These are phyloP conservation scores for Volvox africanus DNA, from an alignment of 139 green algal genomes.

Conservation along the genomic window DNA sequence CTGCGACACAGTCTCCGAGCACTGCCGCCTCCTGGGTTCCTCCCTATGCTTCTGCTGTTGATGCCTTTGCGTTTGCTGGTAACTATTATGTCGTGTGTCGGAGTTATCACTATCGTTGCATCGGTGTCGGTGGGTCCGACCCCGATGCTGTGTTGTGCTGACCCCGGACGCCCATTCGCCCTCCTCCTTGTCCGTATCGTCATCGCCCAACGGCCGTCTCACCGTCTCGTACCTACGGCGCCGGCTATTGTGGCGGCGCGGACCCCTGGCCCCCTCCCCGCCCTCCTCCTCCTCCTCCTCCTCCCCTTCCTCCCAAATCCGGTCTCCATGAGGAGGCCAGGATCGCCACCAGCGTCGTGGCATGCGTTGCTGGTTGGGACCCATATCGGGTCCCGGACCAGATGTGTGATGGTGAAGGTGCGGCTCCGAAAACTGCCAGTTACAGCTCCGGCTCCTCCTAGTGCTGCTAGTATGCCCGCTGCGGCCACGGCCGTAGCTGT, in stretches of 20 bases:
- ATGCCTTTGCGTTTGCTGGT: background rate
- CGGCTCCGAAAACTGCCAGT: background rate
- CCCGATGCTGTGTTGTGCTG: too few species aligned
- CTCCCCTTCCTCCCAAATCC: background rate
- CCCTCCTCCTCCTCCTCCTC: background rate
- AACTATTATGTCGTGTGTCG: too few species aligned
- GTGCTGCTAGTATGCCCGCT: background rate
- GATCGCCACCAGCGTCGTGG: background rate
- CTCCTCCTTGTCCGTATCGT: too few species aligned
- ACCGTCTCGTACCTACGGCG: too few species aligned
- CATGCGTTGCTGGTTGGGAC: background rate
- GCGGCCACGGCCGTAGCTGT: background rate
- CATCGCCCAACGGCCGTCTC: too few species aligned
- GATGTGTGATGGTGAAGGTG: background rate
- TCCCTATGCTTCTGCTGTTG: background rate
- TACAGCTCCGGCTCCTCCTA: background rate
- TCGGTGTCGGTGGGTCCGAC: too few species aligned
- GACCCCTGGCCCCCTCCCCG: background rate
- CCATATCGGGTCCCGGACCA: background rate
- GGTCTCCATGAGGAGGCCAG: background rate
- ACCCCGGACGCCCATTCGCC: too few species aligned
- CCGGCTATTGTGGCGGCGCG: too few species aligned
- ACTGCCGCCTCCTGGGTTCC: background rate
- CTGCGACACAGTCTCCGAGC: background rate
- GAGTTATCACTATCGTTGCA: too few species aligned